A percentile compares a stretch with the other conserved stretches of the same genome.
Evolutionary conservation across 805 yeast species (phyloP).

Genomic region (Scheffersomyces amazonensis): DNA sequence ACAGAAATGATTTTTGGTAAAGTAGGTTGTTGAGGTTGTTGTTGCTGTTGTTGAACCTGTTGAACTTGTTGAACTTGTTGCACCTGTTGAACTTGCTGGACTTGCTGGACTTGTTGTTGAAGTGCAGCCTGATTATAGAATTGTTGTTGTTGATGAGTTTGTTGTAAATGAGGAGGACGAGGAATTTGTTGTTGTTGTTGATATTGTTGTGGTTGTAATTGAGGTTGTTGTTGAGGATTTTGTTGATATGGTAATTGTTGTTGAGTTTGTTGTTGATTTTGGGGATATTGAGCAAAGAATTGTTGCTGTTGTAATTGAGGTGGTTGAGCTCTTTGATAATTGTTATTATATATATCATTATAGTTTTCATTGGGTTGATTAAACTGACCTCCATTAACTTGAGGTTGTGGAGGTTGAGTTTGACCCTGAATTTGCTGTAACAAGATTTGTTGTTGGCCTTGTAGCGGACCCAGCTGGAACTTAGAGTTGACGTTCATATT

Average conservation of each 20-base stretch:
- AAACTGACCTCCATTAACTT: slow-evolving; percentile 15
- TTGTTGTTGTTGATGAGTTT: slow-evolving; percentile 21
- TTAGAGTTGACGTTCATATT: slow-evolving; percentile 33
- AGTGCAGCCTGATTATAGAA: slow-evolving; percentile 24
- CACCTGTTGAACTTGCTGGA: slow-evolving; percentile 19
- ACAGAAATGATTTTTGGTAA: slow-evolving; percentile 18
- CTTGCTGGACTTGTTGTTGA: slow-evolving; percentile 19
- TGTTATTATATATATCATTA: slow-evolving; percentile 17
- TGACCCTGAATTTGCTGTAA: slow-evolving; percentile 42
- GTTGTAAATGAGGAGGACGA: slow-evolving; percentile 19
- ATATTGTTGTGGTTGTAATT: slow-evolving; percentile 13
- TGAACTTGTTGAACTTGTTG: slow-evolving; percentile 12
- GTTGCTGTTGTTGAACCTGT: slow-evolving; percentile 13
- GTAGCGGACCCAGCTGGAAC: slow-evolving; percentile 30
- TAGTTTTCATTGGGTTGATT: slow-evolving; percentile 12
- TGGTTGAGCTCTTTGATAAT: slow-evolving; percentile 20
- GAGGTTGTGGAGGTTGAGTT: slow-evolving; percentile 15
- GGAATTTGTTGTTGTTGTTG: slow-evolving; percentile 16
- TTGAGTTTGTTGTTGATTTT: slow-evolving; percentile 10
- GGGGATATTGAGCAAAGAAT: slow-evolving; percentile 10
- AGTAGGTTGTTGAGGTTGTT: slow-evolving; percentile 19
- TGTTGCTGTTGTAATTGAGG: slow-evolving; percentile 17
- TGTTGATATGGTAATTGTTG: slow-evolving; percentile 21
- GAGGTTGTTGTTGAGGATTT: slow-evolving; percentile 13
- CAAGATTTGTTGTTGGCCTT: slow-evolving; percentile 38